Percentiles rank a stretch among this genome's conserved stretches.
These are phyloP conservation scores for Spongospora subterranea DNA, from an alignment of 208 protist species.

Conservation along the genomic window DNA sequence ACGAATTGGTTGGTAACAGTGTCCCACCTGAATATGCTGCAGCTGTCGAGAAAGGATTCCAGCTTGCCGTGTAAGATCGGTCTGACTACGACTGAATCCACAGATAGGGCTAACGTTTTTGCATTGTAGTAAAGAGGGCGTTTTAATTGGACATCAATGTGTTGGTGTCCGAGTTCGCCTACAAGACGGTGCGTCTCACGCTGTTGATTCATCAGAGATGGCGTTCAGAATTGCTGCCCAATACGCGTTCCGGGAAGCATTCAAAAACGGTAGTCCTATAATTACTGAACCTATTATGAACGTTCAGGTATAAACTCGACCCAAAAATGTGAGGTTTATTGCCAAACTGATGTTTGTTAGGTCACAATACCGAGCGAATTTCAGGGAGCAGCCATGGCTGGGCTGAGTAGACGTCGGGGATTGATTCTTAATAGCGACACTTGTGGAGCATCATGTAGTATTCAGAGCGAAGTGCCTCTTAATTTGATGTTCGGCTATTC, in stretches of 20 bases:
- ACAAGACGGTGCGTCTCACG: conserved; percentile 92
- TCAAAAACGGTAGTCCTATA: conserved; percentile 82
- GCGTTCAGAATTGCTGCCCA: conserved; percentile 94
- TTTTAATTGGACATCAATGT: conserved; percentile 89
- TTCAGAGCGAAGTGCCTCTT: conserved; percentile 80
- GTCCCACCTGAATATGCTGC: conserved; percentile 84
- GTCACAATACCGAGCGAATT: conserved; percentile 72
- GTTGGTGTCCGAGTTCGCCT: conserved; percentile 93
- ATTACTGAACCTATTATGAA: conserved; percentile 96
- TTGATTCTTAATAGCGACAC: conserved; percentile 72
- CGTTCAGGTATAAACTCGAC: conserved; percentile 72
- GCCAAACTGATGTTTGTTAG: background rate
- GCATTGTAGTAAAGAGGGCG: conserved; percentile 64
- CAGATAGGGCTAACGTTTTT: conserved; percentile 8
- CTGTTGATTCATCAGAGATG: conserved; percentile 97
- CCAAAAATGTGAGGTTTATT: background rate
- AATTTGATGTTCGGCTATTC: conserved; percentile 86
- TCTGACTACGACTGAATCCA: background rate
- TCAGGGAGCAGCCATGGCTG: conserved; percentile 73
- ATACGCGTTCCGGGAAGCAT: conserved; percentile 88
- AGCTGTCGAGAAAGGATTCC: conserved; percentile 82
- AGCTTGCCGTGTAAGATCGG: background rate
- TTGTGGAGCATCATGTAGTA: conserved; percentile 60
- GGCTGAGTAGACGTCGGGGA: conserved; percentile 74
- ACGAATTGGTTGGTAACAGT: conserved; percentile 84